phyloP scores from a whole-genome alignment of 2,329 filamentous ascomycete genomes.

The Talaromyces sp. region DNA sequence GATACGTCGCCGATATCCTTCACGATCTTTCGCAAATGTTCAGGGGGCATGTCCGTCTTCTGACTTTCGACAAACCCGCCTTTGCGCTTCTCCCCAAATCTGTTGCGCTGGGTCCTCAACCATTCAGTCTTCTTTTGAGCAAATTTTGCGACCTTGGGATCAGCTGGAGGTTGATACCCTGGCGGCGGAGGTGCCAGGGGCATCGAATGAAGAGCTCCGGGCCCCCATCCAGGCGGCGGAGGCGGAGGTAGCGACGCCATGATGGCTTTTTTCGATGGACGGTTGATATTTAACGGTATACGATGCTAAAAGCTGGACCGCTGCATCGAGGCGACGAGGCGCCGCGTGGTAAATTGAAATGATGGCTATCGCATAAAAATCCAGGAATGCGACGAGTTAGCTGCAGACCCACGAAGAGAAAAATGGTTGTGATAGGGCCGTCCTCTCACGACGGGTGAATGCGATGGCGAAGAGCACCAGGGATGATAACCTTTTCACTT shows the following conservation, averaged over 20 bases:
- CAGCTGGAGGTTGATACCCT: slow-evolving; percentile 71
- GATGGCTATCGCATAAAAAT: neutral
- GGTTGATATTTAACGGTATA: slow-evolving; percentile 13
- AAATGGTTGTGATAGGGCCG: slow-evolving; percentile 10
- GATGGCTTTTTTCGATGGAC: slow-evolving; percentile 16
- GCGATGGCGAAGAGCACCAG: slow-evolving; percentile 6
- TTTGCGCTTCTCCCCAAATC: slow-evolving; percentile 95
- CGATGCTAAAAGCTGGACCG: slow-evolving; percentile 25
- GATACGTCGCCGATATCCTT: slow-evolving; percentile 98
- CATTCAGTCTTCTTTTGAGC: slow-evolving; percentile 99
- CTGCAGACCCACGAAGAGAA: neutral
- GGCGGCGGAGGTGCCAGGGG: slow-evolving; percentile 70
- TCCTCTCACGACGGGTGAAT: slow-evolving; percentile 22
- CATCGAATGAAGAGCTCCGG: slow-evolving; percentile 46
- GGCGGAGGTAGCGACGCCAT: slow-evolving; percentile 60
- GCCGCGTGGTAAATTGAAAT: slow-evolving; percentile 2
- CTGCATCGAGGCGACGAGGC: slow-evolving; percentile 16
- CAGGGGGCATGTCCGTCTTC: slow-evolving; percentile 97
- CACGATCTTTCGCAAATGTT: slow-evolving; percentile 97
- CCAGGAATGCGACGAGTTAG: neutral
- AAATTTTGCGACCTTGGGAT: slow-evolving; percentile 87
- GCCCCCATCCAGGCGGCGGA: slow-evolving; percentile 62
- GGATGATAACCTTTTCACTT: slow-evolving; percentile 7
- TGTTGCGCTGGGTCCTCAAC: slow-evolving; percentile 82
- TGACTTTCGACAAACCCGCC: slow-evolving; percentile 95